These are phyloP conservation scores for Amphirosellinia nigrospora DNA, from an alignment of 495 filamentous ascomycete genomes.

Conservation along the genomic window DNA sequence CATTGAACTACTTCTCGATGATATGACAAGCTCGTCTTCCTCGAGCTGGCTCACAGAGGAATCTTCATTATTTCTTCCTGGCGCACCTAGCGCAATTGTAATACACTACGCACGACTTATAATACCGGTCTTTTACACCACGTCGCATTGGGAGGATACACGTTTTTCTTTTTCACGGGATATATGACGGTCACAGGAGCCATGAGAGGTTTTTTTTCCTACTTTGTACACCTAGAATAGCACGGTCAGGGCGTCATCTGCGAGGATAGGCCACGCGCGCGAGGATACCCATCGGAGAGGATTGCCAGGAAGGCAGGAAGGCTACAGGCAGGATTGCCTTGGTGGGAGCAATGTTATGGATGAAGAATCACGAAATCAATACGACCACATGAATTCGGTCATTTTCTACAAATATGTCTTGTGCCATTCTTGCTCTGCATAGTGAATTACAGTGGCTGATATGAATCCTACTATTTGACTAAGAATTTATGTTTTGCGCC, in stretches of 20 bases:
- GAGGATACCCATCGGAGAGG: slow-evolving; percentile 43
- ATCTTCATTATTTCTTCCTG: slow-evolving; percentile 34
- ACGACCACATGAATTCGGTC: slow-evolving; percentile 11
- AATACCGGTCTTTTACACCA: slow-evolving; percentile 25
- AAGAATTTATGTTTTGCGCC: neutral
- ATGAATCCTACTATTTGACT: neutral
- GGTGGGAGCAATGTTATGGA: slow-evolving; percentile 6
- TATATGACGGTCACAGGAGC: slow-evolving; percentile 33
- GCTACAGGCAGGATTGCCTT: slow-evolving; percentile 15
- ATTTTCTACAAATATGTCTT: slow-evolving; percentile 9
- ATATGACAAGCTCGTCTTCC: slow-evolving; percentile 30
- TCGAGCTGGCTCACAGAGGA: slow-evolving; percentile 41
- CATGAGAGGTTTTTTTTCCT: slow-evolving; percentile 25
- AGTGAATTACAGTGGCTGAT: neutral
- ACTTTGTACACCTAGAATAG: slow-evolving; percentile 40
- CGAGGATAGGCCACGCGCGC: slow-evolving; percentile 33
- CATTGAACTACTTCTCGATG: slow-evolving; percentile 7
- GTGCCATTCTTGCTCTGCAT: neutral
- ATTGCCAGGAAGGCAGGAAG: slow-evolving; percentile 22
- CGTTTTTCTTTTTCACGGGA: slow-evolving; percentile 34
- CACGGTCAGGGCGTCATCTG: slow-evolving; percentile 28
- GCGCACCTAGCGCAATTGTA: slow-evolving; percentile 25
- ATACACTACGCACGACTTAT: slow-evolving; percentile 18
- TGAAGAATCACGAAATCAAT: slow-evolving; percentile 14
- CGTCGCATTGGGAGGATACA: slow-evolving; percentile 13